phyloP scores from a whole-genome alignment of 192 early-diverging fungal species.

The Dissophora globulifera region DNA sequence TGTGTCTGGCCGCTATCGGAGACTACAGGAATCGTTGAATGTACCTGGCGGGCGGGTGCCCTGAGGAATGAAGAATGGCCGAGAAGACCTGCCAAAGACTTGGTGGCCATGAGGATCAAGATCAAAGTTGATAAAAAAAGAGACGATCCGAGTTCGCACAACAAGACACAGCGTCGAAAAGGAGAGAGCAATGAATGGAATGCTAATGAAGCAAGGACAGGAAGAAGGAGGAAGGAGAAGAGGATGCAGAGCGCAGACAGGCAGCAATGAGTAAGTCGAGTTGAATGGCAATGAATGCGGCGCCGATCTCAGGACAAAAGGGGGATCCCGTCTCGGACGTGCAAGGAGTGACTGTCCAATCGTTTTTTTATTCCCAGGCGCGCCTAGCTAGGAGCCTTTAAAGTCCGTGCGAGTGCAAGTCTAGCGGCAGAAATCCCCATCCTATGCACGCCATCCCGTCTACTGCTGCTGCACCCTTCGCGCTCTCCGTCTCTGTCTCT shows the following conservation, averaged over 20 bases:
- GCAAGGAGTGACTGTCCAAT: background rate
- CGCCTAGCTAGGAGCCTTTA: too few species aligned
- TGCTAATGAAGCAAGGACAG: too few species aligned
- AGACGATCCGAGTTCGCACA: background rate
- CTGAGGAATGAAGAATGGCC: conserved; percentile 9
- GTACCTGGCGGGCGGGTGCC: conserved; percentile 21
- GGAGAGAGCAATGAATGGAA: too few species aligned
- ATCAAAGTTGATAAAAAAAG: background rate
- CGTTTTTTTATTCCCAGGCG: too few species aligned
- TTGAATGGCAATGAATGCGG: background rate
- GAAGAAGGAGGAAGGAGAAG: background rate
- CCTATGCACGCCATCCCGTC: background rate
- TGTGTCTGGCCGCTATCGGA: too few species aligned
- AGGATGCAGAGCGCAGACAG: background rate
- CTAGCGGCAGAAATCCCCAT: too few species aligned
- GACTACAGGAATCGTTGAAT: background rate
- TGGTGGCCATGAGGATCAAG: conserved; percentile 14
- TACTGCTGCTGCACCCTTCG: too few species aligned
- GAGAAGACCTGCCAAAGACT: conserved; percentile 11
- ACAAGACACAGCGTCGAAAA: too few species aligned
- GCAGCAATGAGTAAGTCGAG: too few species aligned
- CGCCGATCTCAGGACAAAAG: too few species aligned
- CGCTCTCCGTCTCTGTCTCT: too few species aligned
- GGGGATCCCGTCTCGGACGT: background rate
- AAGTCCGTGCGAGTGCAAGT: too few species aligned